These are phyloP conservation scores for Dispira parvispora DNA, from an alignment of 192 early-diverging fungal genomes.

Conservation along the genomic window DNA sequence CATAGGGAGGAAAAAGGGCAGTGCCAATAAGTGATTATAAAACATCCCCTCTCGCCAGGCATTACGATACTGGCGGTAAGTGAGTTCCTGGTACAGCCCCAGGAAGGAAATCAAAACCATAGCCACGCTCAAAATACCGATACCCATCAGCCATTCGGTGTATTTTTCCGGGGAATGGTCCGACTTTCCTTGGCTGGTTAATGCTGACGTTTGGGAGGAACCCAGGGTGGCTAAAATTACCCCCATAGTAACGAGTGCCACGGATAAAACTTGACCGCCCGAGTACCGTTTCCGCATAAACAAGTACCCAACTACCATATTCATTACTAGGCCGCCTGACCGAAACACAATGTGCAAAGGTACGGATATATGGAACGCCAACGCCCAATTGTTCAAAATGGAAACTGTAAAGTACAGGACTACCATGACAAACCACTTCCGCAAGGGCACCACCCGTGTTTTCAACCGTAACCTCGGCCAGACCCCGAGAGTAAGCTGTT, in stretches of 20 bases:
- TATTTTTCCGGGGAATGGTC: conserved; percentile 1
- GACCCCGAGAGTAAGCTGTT: conserved; percentile 13
- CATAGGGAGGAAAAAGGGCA: conserved; percentile 68
- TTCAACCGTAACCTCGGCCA: conserved; percentile 28
- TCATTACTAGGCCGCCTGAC: conserved; percentile 63
- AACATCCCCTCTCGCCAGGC: conserved; percentile 83
- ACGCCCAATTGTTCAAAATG: conserved; percentile 64
- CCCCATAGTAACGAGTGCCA: conserved; percentile 60
- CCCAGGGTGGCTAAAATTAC: conserved; percentile 52
- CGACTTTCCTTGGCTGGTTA: background rate
- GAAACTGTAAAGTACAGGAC: conserved; percentile 61
- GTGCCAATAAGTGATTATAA: conserved; percentile 64
- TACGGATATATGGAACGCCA: conserved; percentile 65
- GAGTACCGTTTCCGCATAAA: conserved; percentile 44
- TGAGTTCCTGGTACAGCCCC: conserved; percentile 67
- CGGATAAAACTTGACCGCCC: conserved; percentile 30
- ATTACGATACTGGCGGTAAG: conserved; percentile 57
- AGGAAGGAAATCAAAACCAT: conserved; percentile 63
- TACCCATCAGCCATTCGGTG: conserved; percentile 44
- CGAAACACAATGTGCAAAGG: conserved; percentile 87
- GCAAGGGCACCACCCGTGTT: conserved; percentile 44
- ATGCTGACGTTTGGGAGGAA: background rate
- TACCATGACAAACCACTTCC: conserved; percentile 58
- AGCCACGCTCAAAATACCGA: conserved; percentile 45
- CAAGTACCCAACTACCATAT: conserved; percentile 58